phyloP scores from a whole-genome alignment of 2,329 filamentous ascomycete genomes.

The Penicillium fuscoglaucum region DNA sequence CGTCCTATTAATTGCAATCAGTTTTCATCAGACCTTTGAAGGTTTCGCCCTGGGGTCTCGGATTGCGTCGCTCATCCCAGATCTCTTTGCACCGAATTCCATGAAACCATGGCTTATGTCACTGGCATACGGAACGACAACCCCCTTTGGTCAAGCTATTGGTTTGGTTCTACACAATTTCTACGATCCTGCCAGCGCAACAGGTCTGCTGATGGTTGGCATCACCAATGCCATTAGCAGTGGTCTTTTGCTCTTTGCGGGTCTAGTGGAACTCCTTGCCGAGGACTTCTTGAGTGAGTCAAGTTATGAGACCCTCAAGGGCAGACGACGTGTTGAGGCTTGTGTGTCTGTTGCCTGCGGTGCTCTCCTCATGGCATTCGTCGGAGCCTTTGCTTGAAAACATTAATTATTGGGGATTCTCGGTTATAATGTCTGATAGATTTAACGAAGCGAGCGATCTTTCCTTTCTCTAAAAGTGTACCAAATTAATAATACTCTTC shows the following conservation, averaged over 20 bases:
- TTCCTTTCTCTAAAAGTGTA: background rate
- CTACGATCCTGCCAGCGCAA: constrained; percentile 75
- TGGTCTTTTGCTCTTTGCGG: constrained; percentile 77
- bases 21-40: constrained; percentile 86
- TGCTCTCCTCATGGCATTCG: constrained; percentile 64
- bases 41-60: constrained; percentile 81
- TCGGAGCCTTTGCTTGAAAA: constrained; percentile 63
- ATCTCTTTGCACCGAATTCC: constrained; percentile 67
- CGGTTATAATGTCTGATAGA: background rate
- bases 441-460: background rate
- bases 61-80: constrained; percentile 71
- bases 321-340: constrained; percentile 60
- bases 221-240: constrained; percentile 85
- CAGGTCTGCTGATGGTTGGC: constrained; percentile 77
- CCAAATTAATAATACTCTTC: background rate
- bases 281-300: constrained; percentile 75
- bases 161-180: constrained; percentile 74
- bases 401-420: background rate
- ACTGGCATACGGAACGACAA: constrained; percentile 66
- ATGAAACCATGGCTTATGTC: constrained; percentile 72
- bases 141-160: constrained; percentile 80
- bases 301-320: constrained; percentile 61
- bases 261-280: constrained; percentile 77
- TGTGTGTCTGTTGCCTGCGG: constrained; percentile 62
- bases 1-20: constrained; percentile 76